Conservation (phyloP, 805 yeast species). For the Saturnispora saitoi region DNA sequence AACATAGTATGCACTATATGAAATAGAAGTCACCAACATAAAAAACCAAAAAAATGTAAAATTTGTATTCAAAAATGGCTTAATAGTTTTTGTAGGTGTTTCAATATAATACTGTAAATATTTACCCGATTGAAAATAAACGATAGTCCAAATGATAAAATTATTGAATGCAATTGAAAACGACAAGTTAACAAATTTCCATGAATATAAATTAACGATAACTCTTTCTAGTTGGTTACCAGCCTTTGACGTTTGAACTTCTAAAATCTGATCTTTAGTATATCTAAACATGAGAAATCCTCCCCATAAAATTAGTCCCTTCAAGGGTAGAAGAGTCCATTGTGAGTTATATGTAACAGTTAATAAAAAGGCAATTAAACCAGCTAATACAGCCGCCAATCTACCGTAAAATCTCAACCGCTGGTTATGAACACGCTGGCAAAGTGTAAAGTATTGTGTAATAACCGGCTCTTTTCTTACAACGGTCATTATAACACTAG, state of each 20-base stretch:
- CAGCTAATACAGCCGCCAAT: conserved; percentile 19
- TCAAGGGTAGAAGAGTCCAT: conserved; percentile 20
- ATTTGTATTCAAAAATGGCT: conserved; percentile 35
- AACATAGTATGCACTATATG: conserved; percentile 44
- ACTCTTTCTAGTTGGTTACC: conserved; percentile 22
- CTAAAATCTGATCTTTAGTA: conserved; percentile 23
- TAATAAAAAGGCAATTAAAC: conserved; percentile 15
- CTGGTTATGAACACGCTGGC: conserved; percentile 17
- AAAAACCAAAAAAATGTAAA: conserved; percentile 44
- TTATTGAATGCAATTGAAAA: conserved; percentile 19
- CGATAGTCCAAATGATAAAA: conserved; percentile 13
- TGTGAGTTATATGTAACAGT: conserved; percentile 19
- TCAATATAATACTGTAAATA: conserved; percentile 23
- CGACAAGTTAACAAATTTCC: conserved; percentile 17
- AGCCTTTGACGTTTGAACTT: conserved; percentile 20
- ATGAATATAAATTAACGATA: conserved; percentile 19
- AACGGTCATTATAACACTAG: neutral
- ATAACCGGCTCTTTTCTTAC: neutral
- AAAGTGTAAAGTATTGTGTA: neutral
- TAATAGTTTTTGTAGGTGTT: conserved; percentile 32
- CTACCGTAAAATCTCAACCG: conserved; percentile 26
- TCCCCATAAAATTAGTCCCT: conserved; percentile 21
- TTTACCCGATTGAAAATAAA: conserved; percentile 18
- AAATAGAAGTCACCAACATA: conserved; percentile 31
- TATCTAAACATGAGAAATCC: conserved; percentile 24